phyloP scores from a whole-genome alignment of 2,329 filamentous ascomycete genomes.

The Hymenoscyphus repandus region DNA sequence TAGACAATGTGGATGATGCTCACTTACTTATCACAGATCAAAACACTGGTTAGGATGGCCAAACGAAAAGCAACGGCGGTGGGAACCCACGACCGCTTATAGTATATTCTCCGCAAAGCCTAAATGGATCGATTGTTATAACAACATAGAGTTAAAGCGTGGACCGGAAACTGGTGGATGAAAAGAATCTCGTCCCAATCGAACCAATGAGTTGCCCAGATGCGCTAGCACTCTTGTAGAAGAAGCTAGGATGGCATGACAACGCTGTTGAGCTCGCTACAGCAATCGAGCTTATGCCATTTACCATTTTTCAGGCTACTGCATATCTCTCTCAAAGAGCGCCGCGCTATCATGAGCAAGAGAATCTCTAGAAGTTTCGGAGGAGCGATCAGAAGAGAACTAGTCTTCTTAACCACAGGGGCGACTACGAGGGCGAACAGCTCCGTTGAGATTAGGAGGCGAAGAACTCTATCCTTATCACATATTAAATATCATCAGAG shows the following conservation, averaged over 20 bases:
- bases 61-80: conserved; percentile 9
- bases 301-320: conserved; percentile 27
- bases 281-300: conserved; percentile 28
- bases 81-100: conserved; percentile 13
- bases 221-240: conserved; percentile 30
- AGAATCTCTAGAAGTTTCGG: conserved; percentile 36
- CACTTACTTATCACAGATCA: conserved; percentile 18
- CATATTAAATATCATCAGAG: conserved; percentile 35
- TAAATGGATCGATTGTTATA: conserved; percentile 23
- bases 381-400: conserved; percentile 30
- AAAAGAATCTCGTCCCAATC: conserved; percentile 24
- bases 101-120: conserved; percentile 19
- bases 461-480: conserved; percentile 33
- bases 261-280: conserved; percentile 13
- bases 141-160: conserved; percentile 21
- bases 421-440: conserved; percentile 26
- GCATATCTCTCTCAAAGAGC: conserved; percentile 22
- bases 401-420: conserved; percentile 30
- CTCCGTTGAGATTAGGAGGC: conserved; percentile 33
- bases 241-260: conserved; percentile 20
- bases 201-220: conserved; percentile 27
- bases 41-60: conserved; percentile 10
- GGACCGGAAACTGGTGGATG: conserved; percentile 19
- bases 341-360: conserved; percentile 29
- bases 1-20: conserved; percentile 35